These are phyloP conservation scores for Penicillium thymicola DNA, from an alignment of 2,329 filamentous ascomycete genomes.

Conservation along the genomic window DNA sequence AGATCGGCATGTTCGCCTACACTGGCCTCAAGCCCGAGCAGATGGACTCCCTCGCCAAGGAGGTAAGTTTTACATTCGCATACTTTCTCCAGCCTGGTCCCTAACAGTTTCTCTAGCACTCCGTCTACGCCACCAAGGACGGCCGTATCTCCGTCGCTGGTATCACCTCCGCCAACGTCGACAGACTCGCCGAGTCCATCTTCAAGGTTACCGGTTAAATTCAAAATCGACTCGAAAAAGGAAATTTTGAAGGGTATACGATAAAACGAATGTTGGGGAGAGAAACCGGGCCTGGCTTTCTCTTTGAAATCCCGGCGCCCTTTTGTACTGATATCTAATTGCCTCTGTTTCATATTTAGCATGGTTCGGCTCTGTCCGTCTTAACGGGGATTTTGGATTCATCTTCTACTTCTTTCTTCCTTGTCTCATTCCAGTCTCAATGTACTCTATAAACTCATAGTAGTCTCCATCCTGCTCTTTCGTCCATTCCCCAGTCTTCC, in stretches of 20 bases:
- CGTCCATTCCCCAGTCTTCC: not conserved
- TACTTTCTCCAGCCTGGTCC: not conserved
- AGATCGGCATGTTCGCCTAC: slow-evolving; percentile 99
- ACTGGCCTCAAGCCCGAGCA: slow-evolving; percentile 87
- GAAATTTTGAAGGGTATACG: slow-evolving; percentile 3
- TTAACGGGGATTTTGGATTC: slow-evolving; percentile 23
- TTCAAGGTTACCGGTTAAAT: slow-evolving; percentile 50
- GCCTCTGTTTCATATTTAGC: slow-evolving; percentile 27
- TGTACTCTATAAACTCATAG: not conserved
- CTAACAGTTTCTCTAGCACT: slow-evolving; percentile 57
- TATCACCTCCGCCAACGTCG: slow-evolving; percentile 50
- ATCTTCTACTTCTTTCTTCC: not conserved
- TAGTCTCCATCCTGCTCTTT: not conserved
- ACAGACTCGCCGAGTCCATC: slow-evolving; percentile 50
- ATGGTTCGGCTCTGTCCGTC: slow-evolving; percentile 23
- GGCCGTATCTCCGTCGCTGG: slow-evolving; percentile 52
- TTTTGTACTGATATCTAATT: slow-evolving; percentile 29
- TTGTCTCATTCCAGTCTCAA: not conserved
- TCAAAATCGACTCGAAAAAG: not conserved
- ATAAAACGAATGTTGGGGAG: slow-evolving; percentile 5
- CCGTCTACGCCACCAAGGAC: slow-evolving; percentile 90
- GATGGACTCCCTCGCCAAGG: slow-evolving; percentile 87
- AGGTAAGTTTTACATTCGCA: slow-evolving; percentile 49
- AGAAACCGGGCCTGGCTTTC: slow-evolving; percentile 3
- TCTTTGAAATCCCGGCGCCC: slow-evolving; percentile 7